These are phyloP conservation scores for Cokeromyces recurvatus DNA, from an alignment of 371 early-diverging fungal species.

Conservation along the genomic window DNA sequence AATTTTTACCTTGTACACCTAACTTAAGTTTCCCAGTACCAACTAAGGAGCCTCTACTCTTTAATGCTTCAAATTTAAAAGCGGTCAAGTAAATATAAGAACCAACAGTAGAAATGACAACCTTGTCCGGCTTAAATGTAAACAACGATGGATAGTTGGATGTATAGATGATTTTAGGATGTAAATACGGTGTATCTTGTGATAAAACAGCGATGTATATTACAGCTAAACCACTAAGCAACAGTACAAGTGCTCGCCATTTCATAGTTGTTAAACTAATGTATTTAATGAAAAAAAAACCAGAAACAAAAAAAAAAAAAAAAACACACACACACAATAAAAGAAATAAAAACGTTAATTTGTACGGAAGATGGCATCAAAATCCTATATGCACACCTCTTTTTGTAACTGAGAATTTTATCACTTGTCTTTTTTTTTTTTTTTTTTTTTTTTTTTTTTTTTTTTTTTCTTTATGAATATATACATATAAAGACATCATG, in stretches of 20 bases:
- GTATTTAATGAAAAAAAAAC: no score
- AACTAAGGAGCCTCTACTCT: constrained; percentile 1
- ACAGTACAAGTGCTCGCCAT: constrained; percentile 38
- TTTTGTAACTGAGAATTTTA: no score
- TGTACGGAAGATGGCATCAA: no score
- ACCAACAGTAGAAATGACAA: constrained; percentile 20
- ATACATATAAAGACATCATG: no score
- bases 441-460: no score
- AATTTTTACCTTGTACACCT: constrained; percentile 19
- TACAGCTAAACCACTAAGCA: constrained; percentile 27
- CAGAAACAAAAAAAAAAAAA: no score
- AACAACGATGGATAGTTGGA: constrained; percentile 6
- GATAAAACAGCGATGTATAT: constrained; percentile 33
- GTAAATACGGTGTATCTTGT: constrained; percentile 37
- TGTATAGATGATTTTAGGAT: constrained; percentile 25
- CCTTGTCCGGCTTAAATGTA: constrained; percentile 18
- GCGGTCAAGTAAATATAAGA: constrained; percentile 30
- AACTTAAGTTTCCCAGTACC: constrained; percentile 22
- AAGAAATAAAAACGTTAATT: no score
- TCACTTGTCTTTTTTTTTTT: no score
- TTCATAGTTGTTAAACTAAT: no score
- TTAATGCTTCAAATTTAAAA: constrained; percentile 18
- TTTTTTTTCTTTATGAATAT: no score
- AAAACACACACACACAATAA: no score
- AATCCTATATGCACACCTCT: no score